A percentile compares a stretch with the other conserved stretches of the same genome.
phyloP scores from a whole-genome alignment of 176 grass and related monocot species.

The Pontederia paniculata region DNA sequence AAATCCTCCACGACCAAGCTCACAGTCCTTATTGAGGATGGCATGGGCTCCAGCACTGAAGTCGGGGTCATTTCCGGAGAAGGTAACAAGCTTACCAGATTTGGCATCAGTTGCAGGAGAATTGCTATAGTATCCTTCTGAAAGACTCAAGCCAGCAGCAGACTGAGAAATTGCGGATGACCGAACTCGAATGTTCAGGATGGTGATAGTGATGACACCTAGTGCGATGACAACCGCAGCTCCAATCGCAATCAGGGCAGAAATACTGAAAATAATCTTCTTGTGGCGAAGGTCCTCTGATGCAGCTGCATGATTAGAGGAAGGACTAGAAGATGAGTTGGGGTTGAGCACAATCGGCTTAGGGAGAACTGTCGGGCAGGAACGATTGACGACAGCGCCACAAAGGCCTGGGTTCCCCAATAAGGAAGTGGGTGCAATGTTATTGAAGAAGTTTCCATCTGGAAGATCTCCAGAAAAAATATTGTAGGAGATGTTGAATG shows the following conservation, averaged over 20 bases:
- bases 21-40: conserved; percentile 85
- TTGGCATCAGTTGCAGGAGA: conserved; percentile 65
- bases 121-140: conserved; percentile 67
- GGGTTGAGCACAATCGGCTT: conserved; percentile 95
- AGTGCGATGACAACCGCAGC: conserved; percentile 52
- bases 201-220: conserved; percentile 63
- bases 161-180: conserved; percentile 26
- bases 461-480: conserved; percentile 68
- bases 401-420: conserved; percentile 57
- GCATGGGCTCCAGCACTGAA: conserved; percentile 74
- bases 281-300: conserved; percentile 49
- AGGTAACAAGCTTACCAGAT: conserved; percentile 88
- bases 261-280: conserved; percentile 93
- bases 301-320: conserved; percentile 16
- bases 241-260: conserved; percentile 74
- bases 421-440: conserved; percentile 40
- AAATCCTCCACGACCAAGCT: conserved; percentile 88
- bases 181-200: conserved; percentile 55
- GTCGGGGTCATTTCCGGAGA: conserved; percentile 61
- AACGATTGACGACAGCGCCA: conserved; percentile 46
- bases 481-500: conserved; percentile 83
- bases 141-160: conserved; percentile 37
- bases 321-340: conserved; percentile 56
- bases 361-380: conserved; percentile 52
- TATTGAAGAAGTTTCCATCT: conserved; percentile 55